phyloP scores from a whole-genome alignment of 805 yeast species.

The Lipomyces spencermartinsiae region DNA sequence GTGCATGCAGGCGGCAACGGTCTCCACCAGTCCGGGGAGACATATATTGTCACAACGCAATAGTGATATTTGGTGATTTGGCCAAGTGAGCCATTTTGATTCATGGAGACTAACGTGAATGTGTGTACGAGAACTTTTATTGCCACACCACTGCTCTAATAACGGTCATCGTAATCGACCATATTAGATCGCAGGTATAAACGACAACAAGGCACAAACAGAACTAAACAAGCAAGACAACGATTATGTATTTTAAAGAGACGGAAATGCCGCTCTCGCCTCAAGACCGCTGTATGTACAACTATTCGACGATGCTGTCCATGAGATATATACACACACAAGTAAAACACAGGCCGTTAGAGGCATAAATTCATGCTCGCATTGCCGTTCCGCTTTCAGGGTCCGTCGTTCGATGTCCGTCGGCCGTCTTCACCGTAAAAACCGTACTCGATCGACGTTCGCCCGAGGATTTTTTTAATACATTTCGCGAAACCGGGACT shows the following conservation, averaged over 20 bases:
- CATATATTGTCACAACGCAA: too few relatives aligned
- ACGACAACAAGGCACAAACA: background rate
- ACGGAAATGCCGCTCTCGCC: background rate
- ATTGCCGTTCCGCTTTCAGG: background rate
- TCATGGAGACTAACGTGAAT: too few relatives aligned
- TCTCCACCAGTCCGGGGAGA: too few relatives aligned
- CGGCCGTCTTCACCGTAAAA: background rate
- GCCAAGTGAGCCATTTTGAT: too few relatives aligned
- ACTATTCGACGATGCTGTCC: background rate
- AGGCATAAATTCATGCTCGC: background rate
- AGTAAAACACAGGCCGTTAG: background rate
- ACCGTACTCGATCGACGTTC: background rate
- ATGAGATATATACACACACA: background rate
- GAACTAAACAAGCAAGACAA: background rate
- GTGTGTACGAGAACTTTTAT: background rate
- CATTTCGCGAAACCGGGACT: conserved; percentile 1
- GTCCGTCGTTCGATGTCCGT: background rate
- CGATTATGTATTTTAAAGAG: background rate
- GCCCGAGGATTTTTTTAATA: background rate
- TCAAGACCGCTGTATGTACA: background rate
- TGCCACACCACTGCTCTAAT: background rate
- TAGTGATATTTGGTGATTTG: too few relatives aligned
- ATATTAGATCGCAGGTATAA: background rate
- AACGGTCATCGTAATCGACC: background rate
- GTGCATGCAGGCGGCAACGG: too few relatives aligned